phyloP scores from a whole-genome alignment of 83 land plant species.

The Thuja plicata region DNA sequence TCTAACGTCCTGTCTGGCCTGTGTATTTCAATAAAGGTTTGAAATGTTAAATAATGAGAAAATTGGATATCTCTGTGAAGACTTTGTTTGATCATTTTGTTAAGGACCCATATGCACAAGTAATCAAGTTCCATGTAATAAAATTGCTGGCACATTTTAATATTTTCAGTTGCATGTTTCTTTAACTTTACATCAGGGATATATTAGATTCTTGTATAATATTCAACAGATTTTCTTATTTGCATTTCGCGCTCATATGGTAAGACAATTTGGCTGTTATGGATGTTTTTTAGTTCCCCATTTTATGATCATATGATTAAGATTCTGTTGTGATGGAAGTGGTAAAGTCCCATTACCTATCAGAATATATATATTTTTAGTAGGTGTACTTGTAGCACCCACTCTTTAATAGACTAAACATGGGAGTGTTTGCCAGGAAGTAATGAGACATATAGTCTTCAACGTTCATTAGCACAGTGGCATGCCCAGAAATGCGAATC shows the following conservation, averaged over 20 bases:
- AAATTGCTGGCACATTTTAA: not conserved
- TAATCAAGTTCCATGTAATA: not conserved
- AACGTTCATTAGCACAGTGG: too few species aligned
- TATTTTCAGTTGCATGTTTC: not conserved
- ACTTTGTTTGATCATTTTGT: not conserved
- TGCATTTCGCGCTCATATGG: too few species aligned
- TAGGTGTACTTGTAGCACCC: too few species aligned
- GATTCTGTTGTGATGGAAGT: not conserved
- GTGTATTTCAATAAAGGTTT: not conserved
- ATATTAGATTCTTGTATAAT: not conserved
- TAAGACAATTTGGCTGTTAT: too few species aligned
- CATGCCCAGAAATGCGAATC: too few species aligned
- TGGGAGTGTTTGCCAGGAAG: too few species aligned
- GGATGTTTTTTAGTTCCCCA: not conserved
- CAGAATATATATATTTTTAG: too few species aligned
- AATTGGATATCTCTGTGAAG: not conserved
- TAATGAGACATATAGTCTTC: too few species aligned
- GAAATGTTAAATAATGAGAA: not conserved
- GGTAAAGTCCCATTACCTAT: too few species aligned
- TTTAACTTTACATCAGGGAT: not conserved
- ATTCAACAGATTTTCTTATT: too few species aligned
- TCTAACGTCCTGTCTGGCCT: not conserved
- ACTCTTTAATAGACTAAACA: too few species aligned
- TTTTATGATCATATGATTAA: not conserved
- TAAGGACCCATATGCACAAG: not conserved